Evolutionary conservation across 1,284 basidiomycete genomes (phyloP).

Genomic region (Pisolithus thermaeus): DNA sequence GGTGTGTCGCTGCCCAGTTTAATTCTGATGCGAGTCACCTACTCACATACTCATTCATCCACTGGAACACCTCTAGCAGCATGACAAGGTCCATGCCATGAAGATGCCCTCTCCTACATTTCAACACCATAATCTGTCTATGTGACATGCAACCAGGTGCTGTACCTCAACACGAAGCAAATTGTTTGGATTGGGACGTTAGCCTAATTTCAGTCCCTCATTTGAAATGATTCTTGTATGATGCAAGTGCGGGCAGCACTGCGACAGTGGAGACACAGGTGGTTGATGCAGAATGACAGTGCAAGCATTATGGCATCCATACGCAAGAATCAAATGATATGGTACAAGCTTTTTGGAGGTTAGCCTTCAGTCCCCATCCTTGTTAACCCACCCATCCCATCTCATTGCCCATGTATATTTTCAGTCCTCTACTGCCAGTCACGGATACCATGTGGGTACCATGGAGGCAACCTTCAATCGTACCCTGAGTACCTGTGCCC

Average conservation of each 20-base stretch:
- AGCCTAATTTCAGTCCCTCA: constrained; percentile 89
- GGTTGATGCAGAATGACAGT: constrained; percentile 58
- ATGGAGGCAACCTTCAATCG: background rate
- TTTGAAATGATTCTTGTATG: constrained; percentile 91
- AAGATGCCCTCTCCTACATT: constrained; percentile 79
- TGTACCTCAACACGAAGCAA: constrained; percentile 77
- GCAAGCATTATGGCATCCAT: constrained; percentile 64
- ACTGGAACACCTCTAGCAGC: constrained; percentile 34
- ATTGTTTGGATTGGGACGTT: constrained; percentile 83
- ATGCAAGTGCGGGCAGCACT: constrained; percentile 71
- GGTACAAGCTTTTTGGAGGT: constrained; percentile 89
- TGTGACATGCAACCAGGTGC: constrained; percentile 55
- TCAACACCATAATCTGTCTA: constrained; percentile 81
- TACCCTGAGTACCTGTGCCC: no score
- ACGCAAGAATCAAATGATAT: constrained; percentile 45
- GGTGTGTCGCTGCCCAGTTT: constrained; percentile 32
- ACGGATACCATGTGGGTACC: constrained; percentile 13
- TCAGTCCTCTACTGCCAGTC: constrained; percentile 81
- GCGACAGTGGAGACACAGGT: constrained; percentile 86
- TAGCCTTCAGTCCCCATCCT: constrained; percentile 19
- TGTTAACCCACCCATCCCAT: background rate
- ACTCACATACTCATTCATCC: background rate
- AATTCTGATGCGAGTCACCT: background rate
- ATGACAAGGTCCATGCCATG: constrained; percentile 73
- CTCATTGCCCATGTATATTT: background rate